Percentiles rank a stretch among this genome's conserved stretches.
Conservation (phyloP, 2,329 filamentous ascomycete genomes). For the Colletotrichum tofieldiae region DNA sequence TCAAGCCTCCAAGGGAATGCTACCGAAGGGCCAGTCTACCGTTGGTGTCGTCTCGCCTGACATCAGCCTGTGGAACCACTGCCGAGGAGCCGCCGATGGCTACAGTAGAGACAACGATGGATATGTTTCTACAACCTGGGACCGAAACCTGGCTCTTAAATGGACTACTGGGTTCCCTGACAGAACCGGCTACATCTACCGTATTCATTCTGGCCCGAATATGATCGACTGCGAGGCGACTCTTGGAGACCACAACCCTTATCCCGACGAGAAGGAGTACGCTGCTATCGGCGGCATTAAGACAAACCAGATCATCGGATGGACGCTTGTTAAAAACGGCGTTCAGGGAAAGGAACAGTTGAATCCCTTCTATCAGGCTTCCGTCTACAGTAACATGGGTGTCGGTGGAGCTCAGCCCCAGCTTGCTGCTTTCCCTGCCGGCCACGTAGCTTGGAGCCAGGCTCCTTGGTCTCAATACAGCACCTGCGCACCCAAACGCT, state of each 20-base stretch:
- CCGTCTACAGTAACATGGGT: conserved; percentile 13
- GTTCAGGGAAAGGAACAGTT: not conserved
- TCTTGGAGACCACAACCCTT: conserved; percentile 9
- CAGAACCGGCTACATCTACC: conserved; percentile 15
- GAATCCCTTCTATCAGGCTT: not conserved
- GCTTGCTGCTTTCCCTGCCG: conserved; percentile 11
- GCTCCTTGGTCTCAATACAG: not conserved
- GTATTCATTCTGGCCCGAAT: conserved; percentile 22
- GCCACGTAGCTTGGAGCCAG: conserved; percentile 2
- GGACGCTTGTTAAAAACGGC: not conserved
- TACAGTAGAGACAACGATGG: not conserved
- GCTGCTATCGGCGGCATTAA: conserved; percentile 17
- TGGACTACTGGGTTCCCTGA: not conserved
- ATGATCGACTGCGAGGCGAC: conserved; percentile 27
- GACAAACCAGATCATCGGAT: conserved; percentile 19
- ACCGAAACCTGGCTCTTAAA: not conserved
- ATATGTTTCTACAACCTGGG: not conserved
- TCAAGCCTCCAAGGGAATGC: not conserved
- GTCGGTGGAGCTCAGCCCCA: conserved; percentile 3
- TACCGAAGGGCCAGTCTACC: not conserved
- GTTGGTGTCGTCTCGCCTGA: not conserved
- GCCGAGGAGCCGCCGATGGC: not conserved
- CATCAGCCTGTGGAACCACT: conserved; percentile 2
- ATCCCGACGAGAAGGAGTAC: not conserved
- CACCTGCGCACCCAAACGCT: not conserved